Conservation (phyloP, 768 basidiomycete genomes). For the Termitomyces sp. region DNA sequence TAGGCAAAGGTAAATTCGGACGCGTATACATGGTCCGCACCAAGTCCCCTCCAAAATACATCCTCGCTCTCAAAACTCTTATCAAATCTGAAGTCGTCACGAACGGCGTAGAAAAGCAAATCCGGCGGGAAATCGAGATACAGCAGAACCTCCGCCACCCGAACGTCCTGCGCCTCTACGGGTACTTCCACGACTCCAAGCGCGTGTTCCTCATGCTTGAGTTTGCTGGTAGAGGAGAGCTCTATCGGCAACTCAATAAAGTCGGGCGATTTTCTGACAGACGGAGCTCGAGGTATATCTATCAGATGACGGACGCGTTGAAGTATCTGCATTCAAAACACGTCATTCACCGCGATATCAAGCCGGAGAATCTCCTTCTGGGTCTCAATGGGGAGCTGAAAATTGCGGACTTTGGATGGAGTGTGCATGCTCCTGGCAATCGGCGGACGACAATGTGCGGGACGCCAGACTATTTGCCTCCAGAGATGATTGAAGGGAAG, state of each 20-base stretch:
- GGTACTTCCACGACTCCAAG: slow-evolving; percentile 97
- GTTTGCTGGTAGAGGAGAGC: slow-evolving; percentile 94
- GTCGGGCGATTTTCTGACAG: slow-evolving; percentile 85
- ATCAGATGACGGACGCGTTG: slow-evolving; percentile 97
- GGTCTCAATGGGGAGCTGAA: slow-evolving; percentile 96
- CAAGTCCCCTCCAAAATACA: slow-evolving; percentile 82
- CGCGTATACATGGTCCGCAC: slow-evolving; percentile 98
- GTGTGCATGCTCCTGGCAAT: slow-evolving; percentile 92
- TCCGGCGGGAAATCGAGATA: slow-evolving; percentile 96
- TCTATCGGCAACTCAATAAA: slow-evolving; percentile 93
- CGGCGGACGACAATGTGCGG: slow-evolving; percentile 90
- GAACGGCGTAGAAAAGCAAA: slow-evolving; percentile 92
- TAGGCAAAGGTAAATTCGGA: slow-evolving; percentile 98
- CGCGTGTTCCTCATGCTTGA: slow-evolving; percentile 98
- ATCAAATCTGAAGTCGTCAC: slow-evolving; percentile 95
- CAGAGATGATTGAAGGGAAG: slow-evolving; percentile 95
- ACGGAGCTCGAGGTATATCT: slow-evolving; percentile 85
- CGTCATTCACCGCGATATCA: slow-evolving; percentile 98
- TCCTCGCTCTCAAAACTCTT: slow-evolving; percentile 93
- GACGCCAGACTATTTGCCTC: slow-evolving; percentile 94
- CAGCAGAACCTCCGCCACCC: slow-evolving; percentile 96
- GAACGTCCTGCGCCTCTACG: slow-evolving; percentile 89
- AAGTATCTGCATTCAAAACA: slow-evolving; percentile 94
- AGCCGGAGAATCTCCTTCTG: slow-evolving; percentile 94
- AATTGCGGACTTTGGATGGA: slow-evolving; percentile 99